Evolutionary conservation across 768 basidiomycete species (phyloP).

Genomic region (Udeniomyces megalosporus): DNA sequence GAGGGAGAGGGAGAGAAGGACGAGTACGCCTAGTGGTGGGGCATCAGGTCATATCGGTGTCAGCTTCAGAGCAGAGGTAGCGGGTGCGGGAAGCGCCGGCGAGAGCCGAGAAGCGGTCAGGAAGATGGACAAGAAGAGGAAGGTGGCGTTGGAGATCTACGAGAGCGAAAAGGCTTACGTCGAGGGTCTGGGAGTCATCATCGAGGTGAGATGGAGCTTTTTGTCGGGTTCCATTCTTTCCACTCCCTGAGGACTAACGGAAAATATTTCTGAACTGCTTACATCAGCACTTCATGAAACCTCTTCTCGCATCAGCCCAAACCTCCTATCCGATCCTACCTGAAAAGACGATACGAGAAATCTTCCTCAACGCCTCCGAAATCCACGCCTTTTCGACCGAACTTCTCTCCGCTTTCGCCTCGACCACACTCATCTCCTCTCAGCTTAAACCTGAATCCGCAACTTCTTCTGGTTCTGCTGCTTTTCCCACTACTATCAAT

Average conservation of each 20-base stretch:
- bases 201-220: slow-evolving; percentile 52
- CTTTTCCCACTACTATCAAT: background rate
- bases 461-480: background rate
- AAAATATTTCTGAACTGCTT: background rate
- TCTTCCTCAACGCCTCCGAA: slow-evolving; percentile 80
- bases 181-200: slow-evolving; percentile 64
- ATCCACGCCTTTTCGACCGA: slow-evolving; percentile 34
- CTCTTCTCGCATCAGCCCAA: slow-evolving; percentile 60
- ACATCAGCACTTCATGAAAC: slow-evolving; percentile 58
- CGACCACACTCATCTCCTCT: slow-evolving; percentile 54
- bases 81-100: background rate
- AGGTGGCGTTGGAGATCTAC: slow-evolving; percentile 62
- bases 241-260: background rate
- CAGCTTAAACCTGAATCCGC: background rate
- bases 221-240: slow-evolving; percentile 11
- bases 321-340: slow-evolving; percentile 46
- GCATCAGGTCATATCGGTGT: background rate
- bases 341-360: slow-evolving; percentile 48
- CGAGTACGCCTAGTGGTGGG: background rate
- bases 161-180: slow-evolving; percentile 69
- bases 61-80: background rate
- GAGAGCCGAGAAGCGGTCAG: slow-evolving; percentile 22
- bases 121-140: slow-evolving; percentile 44
- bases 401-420: slow-evolving; percentile 48
- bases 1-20: background rate